These are phyloP conservation scores for Pezicula carpinea DNA, from an alignment of 2,329 filamentous ascomycete genomes.

Conservation along the genomic window DNA sequence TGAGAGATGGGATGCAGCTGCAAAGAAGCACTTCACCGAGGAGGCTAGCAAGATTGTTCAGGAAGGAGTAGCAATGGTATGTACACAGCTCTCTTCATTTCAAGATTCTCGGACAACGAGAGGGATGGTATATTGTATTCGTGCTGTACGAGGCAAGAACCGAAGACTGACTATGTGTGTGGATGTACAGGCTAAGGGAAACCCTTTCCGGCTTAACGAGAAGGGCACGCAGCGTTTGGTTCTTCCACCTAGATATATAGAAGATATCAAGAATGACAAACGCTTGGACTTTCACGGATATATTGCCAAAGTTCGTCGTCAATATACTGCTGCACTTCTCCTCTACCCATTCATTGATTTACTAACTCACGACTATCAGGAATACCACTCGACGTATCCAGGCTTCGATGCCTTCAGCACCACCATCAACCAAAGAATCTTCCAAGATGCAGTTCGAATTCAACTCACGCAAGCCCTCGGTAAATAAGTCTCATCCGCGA, in stretches of 20 bases:
- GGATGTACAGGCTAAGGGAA: slow-evolving; percentile 9
- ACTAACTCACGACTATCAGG: slow-evolving; percentile 15
- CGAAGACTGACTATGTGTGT: background rate
- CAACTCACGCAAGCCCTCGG: slow-evolving; percentile 31
- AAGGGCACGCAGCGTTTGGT: slow-evolving; percentile 4
- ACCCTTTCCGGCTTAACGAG: slow-evolving; percentile 9
- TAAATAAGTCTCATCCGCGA: background rate
- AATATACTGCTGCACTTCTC: too few relatives aligned
- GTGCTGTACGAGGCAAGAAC: too few relatives aligned
- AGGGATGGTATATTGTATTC: too few relatives aligned
- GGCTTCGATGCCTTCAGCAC: slow-evolving; percentile 28
- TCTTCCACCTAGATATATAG: slow-evolving; percentile 14
- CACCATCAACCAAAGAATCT: slow-evolving; percentile 18
- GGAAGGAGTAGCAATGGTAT: slow-evolving; percentile 5
- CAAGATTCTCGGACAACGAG: background rate
- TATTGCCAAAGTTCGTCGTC: slow-evolving; percentile 28
- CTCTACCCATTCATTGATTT: too few relatives aligned
- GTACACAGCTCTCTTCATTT: background rate
- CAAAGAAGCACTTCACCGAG: slow-evolving; percentile 6
- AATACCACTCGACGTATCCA: slow-evolving; percentile 30
- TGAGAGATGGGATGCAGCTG: slow-evolving; percentile 9
- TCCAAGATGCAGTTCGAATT: slow-evolving; percentile 28
- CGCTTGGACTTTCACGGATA: slow-evolving; percentile 29
- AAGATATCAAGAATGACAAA: slow-evolving; percentile 32
- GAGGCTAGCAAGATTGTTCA: slow-evolving; percentile 2